These are phyloP conservation scores for Plasmodium fragile DNA, from an alignment of 169 alveolate species.

Conservation along the genomic window DNA sequence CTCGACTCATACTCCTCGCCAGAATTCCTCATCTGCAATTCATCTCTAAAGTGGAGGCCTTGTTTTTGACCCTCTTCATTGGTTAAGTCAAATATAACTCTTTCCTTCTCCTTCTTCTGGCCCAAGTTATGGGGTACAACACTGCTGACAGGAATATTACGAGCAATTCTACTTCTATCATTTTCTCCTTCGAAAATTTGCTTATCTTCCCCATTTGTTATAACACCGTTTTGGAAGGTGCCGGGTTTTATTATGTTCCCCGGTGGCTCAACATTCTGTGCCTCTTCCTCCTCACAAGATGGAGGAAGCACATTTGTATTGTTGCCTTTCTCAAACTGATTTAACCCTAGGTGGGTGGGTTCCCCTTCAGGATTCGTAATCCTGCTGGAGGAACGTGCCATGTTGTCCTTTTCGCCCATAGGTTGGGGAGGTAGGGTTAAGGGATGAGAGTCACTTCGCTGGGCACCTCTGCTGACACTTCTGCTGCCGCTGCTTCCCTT, in stretches of 20 bases:
- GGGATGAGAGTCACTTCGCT: background rate
- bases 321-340: background rate
- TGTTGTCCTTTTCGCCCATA: background rate
- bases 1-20: background rate
- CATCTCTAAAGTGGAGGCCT: background rate
- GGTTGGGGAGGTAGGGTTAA: background rate
- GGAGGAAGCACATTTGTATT: background rate
- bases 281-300: background rate
- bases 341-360: background rate
- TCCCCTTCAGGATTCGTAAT: background rate
- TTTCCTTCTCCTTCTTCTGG: background rate
- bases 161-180: background rate
- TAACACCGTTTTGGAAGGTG: background rate
- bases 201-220: background rate
- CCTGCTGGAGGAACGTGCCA: background rate
- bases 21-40: background rate
- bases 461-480: background rate
- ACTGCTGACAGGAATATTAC: background rate
- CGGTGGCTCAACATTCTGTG: background rate
- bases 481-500: background rate
- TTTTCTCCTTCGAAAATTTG: background rate
- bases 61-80: background rate
- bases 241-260: background rate
- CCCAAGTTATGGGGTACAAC: background rate
- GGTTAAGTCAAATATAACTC: constrained; percentile 36